These are phyloP conservation scores for Pseudotsuga menziesii DNA, from an alignment of 75 land plant genomes.

Conservation along the genomic window DNA sequence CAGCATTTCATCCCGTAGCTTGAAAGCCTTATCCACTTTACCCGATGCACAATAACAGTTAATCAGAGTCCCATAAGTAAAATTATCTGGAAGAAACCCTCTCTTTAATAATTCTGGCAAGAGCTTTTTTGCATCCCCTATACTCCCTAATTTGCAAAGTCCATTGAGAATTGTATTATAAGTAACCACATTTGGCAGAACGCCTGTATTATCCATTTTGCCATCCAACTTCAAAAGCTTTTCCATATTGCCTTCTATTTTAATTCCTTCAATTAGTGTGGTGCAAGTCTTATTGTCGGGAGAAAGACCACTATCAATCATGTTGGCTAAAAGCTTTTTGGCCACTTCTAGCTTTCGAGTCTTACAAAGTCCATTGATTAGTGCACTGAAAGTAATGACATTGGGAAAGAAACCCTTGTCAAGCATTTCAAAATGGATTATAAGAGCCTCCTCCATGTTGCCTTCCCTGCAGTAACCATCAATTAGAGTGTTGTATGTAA, in stretches of 20 bases:
- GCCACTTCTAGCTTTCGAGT: slow-evolving; percentile 45
- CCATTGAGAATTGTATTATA: slow-evolving; percentile 51
- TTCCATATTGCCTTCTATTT: slow-evolving; percentile 6
- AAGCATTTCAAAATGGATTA: slow-evolving; percentile 45
- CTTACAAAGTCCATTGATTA: slow-evolving; percentile 45
- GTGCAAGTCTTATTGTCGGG: slow-evolving; percentile 4
- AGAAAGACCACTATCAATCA: slow-evolving; percentile 25
- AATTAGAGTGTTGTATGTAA: slow-evolving; percentile 35
- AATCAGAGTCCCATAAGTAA: slow-evolving; percentile 50
- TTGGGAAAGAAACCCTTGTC: slow-evolving; percentile 48
- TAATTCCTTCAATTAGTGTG: slow-evolving; percentile 8
- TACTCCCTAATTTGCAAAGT: slow-evolving; percentile 40
- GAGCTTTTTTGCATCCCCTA: slow-evolving; percentile 37
- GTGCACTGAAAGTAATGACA: slow-evolving; percentile 32
- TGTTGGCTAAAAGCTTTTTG: slow-evolving; percentile 34
- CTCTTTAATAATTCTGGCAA: slow-evolving; percentile 16
- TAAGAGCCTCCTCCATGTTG: slow-evolving; percentile 40
- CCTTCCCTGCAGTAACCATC: slow-evolving; percentile 57
- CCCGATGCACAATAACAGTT: slow-evolving; percentile 40
- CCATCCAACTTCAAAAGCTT: slow-evolving; percentile 29
- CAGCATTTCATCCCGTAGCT: slow-evolving; percentile 54
- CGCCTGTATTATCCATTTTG: slow-evolving; percentile 7
- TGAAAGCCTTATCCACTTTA: slow-evolving; percentile 48
- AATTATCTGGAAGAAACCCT: slow-evolving; percentile 52
- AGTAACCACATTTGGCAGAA: slow-evolving; percentile 27